Evolutionary conservation across 768 basidiomycete species (phyloP), one percentile per base, ranked within the genome.

Genomic region (Saitozyma podzolica): DNA sequence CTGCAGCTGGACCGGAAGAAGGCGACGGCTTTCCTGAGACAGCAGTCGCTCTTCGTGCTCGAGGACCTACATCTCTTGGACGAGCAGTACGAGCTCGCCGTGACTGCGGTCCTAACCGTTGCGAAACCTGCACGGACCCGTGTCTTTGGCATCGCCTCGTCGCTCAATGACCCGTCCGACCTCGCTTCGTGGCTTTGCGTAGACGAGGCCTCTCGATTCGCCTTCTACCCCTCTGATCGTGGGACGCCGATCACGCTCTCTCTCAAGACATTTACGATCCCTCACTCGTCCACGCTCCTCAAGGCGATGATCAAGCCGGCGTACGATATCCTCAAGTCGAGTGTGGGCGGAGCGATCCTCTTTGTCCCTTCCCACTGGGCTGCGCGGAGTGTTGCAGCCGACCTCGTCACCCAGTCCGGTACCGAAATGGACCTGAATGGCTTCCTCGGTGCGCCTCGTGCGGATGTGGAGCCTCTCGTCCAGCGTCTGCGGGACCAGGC

Each of bases 231-330:
- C 1, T 85, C 83, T 49, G 89, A 92, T 70, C 87, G 94, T 43
- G 90, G 92, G 62, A 89, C 91, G 68, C 84, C 91, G 0, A 81
- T 98, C 17, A 81, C 82, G 8, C 84, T 86, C 40, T 84, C 84
- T 16, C 84, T 86, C 11, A 87, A 89, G 58, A 84, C 91, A 0
- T 97, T 95, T 80, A 88, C 87, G 16, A 89, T 92, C 50, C 86
- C 92, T 0, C 87, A 92, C 70, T 96, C 94, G 5, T 84, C 89
- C 0, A 87, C 91, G 0, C 83, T 98, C 17, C 88, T 92, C 80
- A 94, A 93, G 72, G 85, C 88, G 2, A 96, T 98, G 88, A 86
- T 89, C 52, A 94, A 92, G 75, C 92, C 95, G 3, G 87, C 88
- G 1, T 90, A 94, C 78, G 80, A 86, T 9, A 87, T 87, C n/a